Evolutionary conservation across 805 yeast genomes (phyloP).

Genomic region (Lachancea meyersii): DNA sequence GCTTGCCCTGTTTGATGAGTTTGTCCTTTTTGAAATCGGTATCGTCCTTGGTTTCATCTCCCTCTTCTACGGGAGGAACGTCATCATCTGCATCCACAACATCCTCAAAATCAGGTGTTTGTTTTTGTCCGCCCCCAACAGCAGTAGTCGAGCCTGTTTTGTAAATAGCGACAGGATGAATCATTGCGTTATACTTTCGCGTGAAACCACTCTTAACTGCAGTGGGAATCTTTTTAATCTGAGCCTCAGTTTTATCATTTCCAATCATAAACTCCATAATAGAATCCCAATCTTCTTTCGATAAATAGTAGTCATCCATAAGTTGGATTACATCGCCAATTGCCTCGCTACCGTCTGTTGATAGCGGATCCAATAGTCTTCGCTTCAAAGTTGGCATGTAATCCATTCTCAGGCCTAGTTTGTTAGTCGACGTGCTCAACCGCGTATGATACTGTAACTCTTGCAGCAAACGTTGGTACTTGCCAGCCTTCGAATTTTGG

Average conservation of each 20-base stretch:
- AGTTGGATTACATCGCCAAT: slow-evolving; percentile 57
- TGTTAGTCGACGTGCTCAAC: slow-evolving; percentile 69
- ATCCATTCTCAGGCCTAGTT: slow-evolving; percentile 65
- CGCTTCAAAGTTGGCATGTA: slow-evolving; percentile 62
- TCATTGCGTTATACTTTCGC: slow-evolving; percentile 62
- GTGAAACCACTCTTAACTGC: slow-evolving; percentile 83
- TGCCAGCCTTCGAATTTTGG: slow-evolving; percentile 77
- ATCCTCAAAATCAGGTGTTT: slow-evolving; percentile 34
- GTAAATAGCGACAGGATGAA: slow-evolving; percentile 83
- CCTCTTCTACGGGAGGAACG: slow-evolving; percentile 26
- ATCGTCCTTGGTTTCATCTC: slow-evolving; percentile 25
- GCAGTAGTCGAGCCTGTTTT: slow-evolving; percentile 59
- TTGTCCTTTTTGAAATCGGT: slow-evolving; percentile 35
- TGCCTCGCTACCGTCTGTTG: slow-evolving; percentile 52
- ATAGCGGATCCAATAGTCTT: slow-evolving; percentile 53
- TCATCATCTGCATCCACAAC: slow-evolving; percentile 33
- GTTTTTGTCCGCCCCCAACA: slow-evolving; percentile 15
- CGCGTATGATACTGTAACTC: slow-evolving; percentile 86
- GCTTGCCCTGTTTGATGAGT: slow-evolving; percentile 29
- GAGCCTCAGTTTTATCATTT: slow-evolving; percentile 38
- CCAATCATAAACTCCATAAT: slow-evolving; percentile 82
- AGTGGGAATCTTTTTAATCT: slow-evolving; percentile 61
- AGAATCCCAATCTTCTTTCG: slow-evolving; percentile 89
- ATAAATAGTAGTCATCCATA: slow-evolving; percentile 80
- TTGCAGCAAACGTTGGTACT: slow-evolving; percentile 71